These are phyloP conservation scores for Pistacia integerrima DNA, from an alignment of 345 rosid genomes.

Conservation along the genomic window DNA sequence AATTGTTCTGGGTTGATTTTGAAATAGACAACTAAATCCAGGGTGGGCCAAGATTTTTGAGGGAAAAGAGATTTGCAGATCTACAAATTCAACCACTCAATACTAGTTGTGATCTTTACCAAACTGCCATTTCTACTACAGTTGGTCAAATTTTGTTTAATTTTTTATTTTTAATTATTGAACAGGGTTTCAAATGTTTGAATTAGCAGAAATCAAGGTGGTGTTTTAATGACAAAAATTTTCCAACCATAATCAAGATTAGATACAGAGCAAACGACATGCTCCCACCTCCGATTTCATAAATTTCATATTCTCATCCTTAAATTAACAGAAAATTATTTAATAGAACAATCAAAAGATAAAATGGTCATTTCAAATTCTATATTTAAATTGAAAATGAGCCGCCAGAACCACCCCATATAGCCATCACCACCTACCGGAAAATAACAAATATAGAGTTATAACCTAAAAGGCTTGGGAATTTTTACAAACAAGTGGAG, in stretches of 20 bases:
- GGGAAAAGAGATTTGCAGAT: slow-evolving; percentile 10
- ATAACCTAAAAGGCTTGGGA: no score
- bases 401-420: no score
- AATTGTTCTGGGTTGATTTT: slow-evolving; percentile 11
- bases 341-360: no score
- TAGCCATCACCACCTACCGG: no score
- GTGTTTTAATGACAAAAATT: not conserved
- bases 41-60: slow-evolving; percentile 24
- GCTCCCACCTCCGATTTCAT: no score
- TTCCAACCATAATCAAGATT: not conserved
- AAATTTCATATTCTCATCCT: no score
- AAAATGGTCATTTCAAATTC: no score
- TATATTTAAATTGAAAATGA: no score
- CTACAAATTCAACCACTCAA: slow-evolving; percentile 27
- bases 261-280: not conserved
- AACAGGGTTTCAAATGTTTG: not conserved
- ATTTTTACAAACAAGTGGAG: no score
- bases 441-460: no score
- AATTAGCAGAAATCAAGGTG: not conserved
- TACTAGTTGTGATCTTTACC: not conserved
- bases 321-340: no score
- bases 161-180: no score
- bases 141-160: slow-evolving; percentile 18
- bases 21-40: slow-evolving; percentile 31
- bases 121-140: slow-evolving; percentile 16